phyloP scores from a whole-genome alignment of 805 yeast species.

The Kodamaea laetipori region DNA sequence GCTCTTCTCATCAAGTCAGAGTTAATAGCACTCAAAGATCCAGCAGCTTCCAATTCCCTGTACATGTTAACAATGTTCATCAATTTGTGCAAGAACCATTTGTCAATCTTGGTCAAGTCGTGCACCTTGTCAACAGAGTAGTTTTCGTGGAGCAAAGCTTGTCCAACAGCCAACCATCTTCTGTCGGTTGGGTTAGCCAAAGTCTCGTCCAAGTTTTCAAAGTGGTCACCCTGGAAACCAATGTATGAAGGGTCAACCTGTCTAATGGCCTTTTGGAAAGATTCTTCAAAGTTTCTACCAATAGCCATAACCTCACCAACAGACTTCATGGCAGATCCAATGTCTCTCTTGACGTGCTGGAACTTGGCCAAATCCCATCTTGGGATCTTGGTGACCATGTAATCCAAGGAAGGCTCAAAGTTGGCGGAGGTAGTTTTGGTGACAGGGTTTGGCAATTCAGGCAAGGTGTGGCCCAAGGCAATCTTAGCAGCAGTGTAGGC shows the following conservation, averaged over 20 bases:
- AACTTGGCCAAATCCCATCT: conserved; percentile 97
- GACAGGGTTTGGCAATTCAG: conserved; percentile 94
- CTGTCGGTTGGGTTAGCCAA: conserved; percentile 90
- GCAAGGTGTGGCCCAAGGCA: conserved; percentile 91
- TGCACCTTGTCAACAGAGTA: conserved; percentile 92
- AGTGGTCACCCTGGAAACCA: conserved; percentile 87
- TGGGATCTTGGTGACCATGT: conserved; percentile 95
- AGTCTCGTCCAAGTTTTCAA: conserved; percentile 74
- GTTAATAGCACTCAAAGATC: conserved; percentile 56
- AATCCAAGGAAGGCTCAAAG: conserved; percentile 96
- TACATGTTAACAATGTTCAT: conserved; percentile 92
- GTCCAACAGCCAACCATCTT: conserved; percentile 98
- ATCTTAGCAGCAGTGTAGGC: conserved; percentile 99
- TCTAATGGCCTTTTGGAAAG: conserved; percentile 96
- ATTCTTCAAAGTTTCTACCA: conserved; percentile 96
- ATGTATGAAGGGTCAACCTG: conserved; percentile 89
- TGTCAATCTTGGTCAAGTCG: conserved; percentile 88
- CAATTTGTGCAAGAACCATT: conserved; percentile 92
- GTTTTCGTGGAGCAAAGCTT: conserved; percentile 88
- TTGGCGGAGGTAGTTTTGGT: conserved; percentile 95
- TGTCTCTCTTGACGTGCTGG: conserved; percentile 90
- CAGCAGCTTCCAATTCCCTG: conserved; percentile 69
- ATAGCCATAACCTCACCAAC: conserved; percentile 99
- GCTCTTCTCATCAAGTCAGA: conserved; percentile 74
- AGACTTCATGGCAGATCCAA: conserved; percentile 96